Conservation (phyloP, 495 filamentous ascomycete genomes). For the Aspergillus conjunctus region DNA sequence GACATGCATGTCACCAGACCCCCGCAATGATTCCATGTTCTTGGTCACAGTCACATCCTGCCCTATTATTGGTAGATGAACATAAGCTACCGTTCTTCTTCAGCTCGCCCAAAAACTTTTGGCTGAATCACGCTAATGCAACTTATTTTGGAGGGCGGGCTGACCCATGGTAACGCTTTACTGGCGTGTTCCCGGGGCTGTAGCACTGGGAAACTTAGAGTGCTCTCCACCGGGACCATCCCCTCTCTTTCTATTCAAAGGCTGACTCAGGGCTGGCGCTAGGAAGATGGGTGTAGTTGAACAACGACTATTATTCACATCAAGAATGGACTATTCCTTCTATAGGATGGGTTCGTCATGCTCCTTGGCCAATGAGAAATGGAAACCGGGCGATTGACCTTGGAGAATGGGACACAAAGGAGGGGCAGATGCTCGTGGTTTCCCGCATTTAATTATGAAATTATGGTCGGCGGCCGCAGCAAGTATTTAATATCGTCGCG, state of each 20-base stretch:
- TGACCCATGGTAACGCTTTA: slow-evolving; percentile 14
- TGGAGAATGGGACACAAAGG: too few relatives aligned
- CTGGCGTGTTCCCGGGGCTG: slow-evolving; percentile 39
- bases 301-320: too few relatives aligned
- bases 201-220: slow-evolving; percentile 42
- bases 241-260: slow-evolving; percentile 10
- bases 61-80: slow-evolving; percentile 11
- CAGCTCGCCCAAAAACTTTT: slow-evolving; percentile 22
- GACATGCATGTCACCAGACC: slow-evolving; percentile 29
- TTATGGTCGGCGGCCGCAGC: too few relatives aligned
- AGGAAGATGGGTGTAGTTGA: too few relatives aligned
- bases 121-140: slow-evolving; percentile 47
- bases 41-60: slow-evolving; percentile 11
- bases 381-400: too few relatives aligned
- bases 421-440: too few relatives aligned
- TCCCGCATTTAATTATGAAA: too few relatives aligned
- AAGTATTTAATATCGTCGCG: too few relatives aligned
- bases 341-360: too few relatives aligned
- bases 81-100: slow-evolving; percentile 5
- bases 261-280: not conserved
- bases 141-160: slow-evolving; percentile 37
- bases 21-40: slow-evolving; percentile 24
- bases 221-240: slow-evolving; percentile 16
- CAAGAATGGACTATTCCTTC: too few relatives aligned
- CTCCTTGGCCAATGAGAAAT: too few relatives aligned